phyloP scores from a whole-genome alignment of 129 eudicot genomes.

The Lactuca saligna region DNA sequence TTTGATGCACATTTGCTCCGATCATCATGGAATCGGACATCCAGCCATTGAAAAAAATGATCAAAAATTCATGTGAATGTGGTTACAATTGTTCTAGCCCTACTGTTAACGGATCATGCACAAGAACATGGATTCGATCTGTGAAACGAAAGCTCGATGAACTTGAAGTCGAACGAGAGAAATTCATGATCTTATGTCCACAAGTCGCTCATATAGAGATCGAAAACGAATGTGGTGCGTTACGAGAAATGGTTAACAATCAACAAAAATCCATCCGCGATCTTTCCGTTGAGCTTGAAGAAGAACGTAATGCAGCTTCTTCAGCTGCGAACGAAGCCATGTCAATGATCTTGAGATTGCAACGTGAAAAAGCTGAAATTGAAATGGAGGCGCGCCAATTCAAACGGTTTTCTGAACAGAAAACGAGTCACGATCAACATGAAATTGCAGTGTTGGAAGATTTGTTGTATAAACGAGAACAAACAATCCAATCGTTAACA shows the following conservation, averaged over 20 bases:
- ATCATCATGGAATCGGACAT: constrained; percentile 56
- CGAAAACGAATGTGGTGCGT: constrained; percentile 55
- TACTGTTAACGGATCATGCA: constrained; percentile 31
- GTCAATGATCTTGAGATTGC: constrained; percentile 90
- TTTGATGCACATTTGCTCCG: constrained; percentile 18
- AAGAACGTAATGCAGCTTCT: constrained; percentile 79
- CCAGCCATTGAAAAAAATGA: constrained; percentile 25
- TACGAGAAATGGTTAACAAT: constrained; percentile 62
- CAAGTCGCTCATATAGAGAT: constrained; percentile 68
- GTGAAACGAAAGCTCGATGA: constrained; percentile 69
- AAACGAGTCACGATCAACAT: constrained; percentile 68
- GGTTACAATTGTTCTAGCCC: constrained; percentile 41
- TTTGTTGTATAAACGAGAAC: constrained; percentile 69
- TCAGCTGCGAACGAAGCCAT: constrained; percentile 88
- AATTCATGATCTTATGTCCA: constrained; percentile 42
- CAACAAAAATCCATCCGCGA: constrained; percentile 68
- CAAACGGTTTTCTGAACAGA: constrained; percentile 76
- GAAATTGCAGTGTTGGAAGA: constrained; percentile 68
- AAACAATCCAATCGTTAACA: constrained; percentile 58
- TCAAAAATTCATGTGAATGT: constrained; percentile 43
- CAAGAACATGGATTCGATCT: constrained; percentile 56
- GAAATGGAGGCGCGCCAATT: constrained; percentile 81
- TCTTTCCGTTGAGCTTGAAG: constrained; percentile 59
- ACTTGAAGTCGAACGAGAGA: constrained; percentile 32
- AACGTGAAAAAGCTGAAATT: constrained; percentile 77